Percentiles rank a stretch among this genome's conserved stretches.
phyloP scores from a whole-genome alignment of 2,329 filamentous ascomycete genomes.

The Phyllosticta capitalensis region DNA sequence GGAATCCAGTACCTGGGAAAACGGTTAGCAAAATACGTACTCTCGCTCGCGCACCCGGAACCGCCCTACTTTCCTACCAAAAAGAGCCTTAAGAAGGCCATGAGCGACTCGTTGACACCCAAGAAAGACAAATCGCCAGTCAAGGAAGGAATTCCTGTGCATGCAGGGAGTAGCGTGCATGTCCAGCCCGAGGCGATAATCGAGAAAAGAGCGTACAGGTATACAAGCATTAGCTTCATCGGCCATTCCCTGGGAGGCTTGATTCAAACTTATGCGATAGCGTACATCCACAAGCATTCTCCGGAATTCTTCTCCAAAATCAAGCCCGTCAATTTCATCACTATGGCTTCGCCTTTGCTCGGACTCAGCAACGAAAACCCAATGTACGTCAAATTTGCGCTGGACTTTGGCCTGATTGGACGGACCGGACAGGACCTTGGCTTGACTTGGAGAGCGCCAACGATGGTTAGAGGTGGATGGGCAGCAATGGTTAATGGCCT shows the following conservation, averaged over 20 bases:
- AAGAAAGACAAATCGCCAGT: constrained; percentile 32
- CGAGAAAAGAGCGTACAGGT: constrained; percentile 58
- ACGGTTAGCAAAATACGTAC: constrained; percentile 79
- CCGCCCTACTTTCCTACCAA: constrained; percentile 72
- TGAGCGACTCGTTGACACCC: constrained; percentile 36
- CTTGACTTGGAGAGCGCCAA: constrained; percentile 86
- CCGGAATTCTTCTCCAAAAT: constrained; percentile 83
- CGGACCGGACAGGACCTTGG: constrained; percentile 91
- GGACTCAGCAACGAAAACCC: constrained; percentile 96
- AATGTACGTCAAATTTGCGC: constrained; percentile 89
- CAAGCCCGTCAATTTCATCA: constrained; percentile 80
- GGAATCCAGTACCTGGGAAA: constrained; percentile 98
- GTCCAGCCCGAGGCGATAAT: constrained; percentile 35
- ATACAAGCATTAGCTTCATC: constrained; percentile 92
- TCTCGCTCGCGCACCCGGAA: constrained; percentile 86
- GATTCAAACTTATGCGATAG: constrained; percentile 87
- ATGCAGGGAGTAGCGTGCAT: constrained; percentile 54
- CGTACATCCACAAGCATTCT: constrained; percentile 94
- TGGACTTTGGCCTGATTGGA: constrained; percentile 95
- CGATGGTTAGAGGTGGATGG: constrained; percentile 77
- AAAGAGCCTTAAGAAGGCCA: constrained; percentile 40
- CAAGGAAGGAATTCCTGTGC: constrained; percentile 40
- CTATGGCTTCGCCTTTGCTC: constrained; percentile 77
- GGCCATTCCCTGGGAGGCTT: constrained; percentile 85
- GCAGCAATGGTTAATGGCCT: constrained; percentile 76